Evolutionary conservation across 1,139 yeast species (phyloP), one percentile per base, ranked within the genome.

Genomic region (Diutina rugosa): DNA sequence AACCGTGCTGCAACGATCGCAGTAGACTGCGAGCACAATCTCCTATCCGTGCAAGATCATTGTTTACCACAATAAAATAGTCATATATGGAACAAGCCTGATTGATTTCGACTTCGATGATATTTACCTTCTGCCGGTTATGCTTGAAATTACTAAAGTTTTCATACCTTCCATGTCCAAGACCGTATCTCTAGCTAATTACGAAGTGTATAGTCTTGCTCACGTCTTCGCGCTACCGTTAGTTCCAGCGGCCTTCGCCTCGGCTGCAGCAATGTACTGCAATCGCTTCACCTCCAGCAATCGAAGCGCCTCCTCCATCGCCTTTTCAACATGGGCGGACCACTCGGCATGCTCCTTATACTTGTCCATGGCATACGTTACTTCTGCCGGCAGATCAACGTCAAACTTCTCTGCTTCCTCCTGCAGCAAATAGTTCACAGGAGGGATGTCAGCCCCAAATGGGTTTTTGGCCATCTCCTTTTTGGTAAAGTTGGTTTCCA

Each of bases 311-410:
- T 35, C 41, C 14, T 9, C 41, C 41, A 35, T 35, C 41, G 41
- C 41, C 41, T 35, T 35, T 12, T 35, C 41, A 6, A 35, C 41
- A n/a, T 35, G 41, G n/a, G 41, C 41, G 9, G n/a, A 10, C 41
- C 41, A 35, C n/a, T 35, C 41, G 41, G 41, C n/a, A 58, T 97
- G 79, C 56, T 85, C 80, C 52, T 73, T 72, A 59, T 78, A 79
- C 88, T 90, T 88, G 48, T 74, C 77, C 54, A 79, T 79, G 0
- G 96, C 95, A 69, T 84, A 90, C 56, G 77, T 80, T 46, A 79
- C 71, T 66, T 91, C 98, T 56, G 75, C 79, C 6, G 77, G 81
- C 1, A 95, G 78, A 65, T 91, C 97, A 56, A 79, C 75, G 64
- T 87, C 90, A 63, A 80, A 86, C 4, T 65, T 61, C 2, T 66